phyloP scores from a whole-genome alignment of 2,329 filamentous ascomycete species.

The Pseudogymnoascus sp. region DNA sequence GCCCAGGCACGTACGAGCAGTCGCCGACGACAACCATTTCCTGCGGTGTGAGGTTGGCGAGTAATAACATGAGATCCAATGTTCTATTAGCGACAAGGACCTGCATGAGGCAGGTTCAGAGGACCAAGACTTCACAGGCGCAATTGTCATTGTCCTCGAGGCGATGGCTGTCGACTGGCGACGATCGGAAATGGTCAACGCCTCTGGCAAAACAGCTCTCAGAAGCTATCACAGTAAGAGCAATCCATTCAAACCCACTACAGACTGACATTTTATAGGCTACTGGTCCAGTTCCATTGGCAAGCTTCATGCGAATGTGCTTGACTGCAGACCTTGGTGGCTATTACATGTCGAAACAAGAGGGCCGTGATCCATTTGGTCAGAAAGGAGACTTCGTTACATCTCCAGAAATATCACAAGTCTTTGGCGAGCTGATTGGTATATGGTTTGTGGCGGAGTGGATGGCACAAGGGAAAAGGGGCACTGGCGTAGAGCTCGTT shows the following conservation, averaged over 20 bases:
- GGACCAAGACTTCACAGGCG: slow-evolving; percentile 13
- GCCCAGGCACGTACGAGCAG: not conserved
- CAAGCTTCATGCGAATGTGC: slow-evolving; percentile 97
- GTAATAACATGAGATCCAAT: slow-evolving; percentile 23
- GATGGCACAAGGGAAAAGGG: slow-evolving; percentile 77
- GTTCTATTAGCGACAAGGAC: slow-evolving; percentile 18
- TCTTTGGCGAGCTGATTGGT: slow-evolving; percentile 90
- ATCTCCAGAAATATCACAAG: slow-evolving; percentile 92
- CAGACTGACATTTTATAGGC: slow-evolving; percentile 42
- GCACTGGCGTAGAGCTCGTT: slow-evolving; percentile 72
- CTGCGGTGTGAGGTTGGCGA: not conserved
- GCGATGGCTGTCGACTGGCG: slow-evolving; percentile 22
- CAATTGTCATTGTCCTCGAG: slow-evolving; percentile 17
- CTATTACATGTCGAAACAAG: slow-evolving; percentile 75
- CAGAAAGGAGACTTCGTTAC: slow-evolving; percentile 90
- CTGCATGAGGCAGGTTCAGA: slow-evolving; percentile 18
- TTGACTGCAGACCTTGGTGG: slow-evolving; percentile 83
- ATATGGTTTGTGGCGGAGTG: slow-evolving; percentile 96
- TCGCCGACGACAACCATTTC: not conserved
- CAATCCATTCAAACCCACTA: not conserved
- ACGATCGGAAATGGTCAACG: slow-evolving; percentile 66
- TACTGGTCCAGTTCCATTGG: slow-evolving; percentile 85
- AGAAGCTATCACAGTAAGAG: slow-evolving; percentile 70
- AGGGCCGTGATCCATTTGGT: slow-evolving; percentile 81
- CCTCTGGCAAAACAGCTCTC: slow-evolving; percentile 80